Evolutionary conservation across 257 asterid species (phyloP), one percentile per base, ranked within the genome.

Genomic region (Thymus quinquecostatus): DNA sequence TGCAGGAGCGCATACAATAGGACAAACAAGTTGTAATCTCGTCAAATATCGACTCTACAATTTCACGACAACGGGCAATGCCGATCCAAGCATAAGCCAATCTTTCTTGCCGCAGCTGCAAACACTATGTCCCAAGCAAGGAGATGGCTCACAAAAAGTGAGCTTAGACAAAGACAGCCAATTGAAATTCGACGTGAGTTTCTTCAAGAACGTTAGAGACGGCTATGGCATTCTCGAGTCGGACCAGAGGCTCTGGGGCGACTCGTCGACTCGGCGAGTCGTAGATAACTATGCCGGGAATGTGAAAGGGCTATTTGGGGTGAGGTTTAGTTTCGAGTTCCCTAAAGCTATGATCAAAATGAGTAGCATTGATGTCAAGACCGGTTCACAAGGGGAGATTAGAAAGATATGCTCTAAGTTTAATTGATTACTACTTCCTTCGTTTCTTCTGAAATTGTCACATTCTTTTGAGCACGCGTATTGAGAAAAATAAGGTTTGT

Each of bases 1-100:
- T 65, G 73, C 77, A 88, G 95, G 95, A 10, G 94, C 92, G 60
- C 90, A 89, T 57, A 85, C 93, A 2, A 75, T 89, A n/a, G 96
- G 96, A 40, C 87, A 81, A 28, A 81, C 94, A 44, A 76, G 77
- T 11, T 89, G 94, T 38, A 47, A 76, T 9, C 80, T 89, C 80
- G 65, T 89, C 44, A 83, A 77, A 30, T 85, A 89, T 61, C 83
- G 90, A 14, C 80, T 89, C 30, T 89, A 87, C 87, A 87, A 89
- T 81, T 89, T 85, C 84, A 89, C 92, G 12, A 21, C 74, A 43
- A 82, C 90, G 0, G 94, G 96, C 11, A 87, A 82, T 70, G 82
- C 92, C 4, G 96, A 89, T 66, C 94, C 96, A 1, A 85, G 86
- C 83, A 75, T 89, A 32, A 84, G 73, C 75, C 87, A 72, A 71